Base-by-base conservation (phyloP, 2,329 filamentous ascomycete genomes). In the Cladophialophora psammophila region DNA sequence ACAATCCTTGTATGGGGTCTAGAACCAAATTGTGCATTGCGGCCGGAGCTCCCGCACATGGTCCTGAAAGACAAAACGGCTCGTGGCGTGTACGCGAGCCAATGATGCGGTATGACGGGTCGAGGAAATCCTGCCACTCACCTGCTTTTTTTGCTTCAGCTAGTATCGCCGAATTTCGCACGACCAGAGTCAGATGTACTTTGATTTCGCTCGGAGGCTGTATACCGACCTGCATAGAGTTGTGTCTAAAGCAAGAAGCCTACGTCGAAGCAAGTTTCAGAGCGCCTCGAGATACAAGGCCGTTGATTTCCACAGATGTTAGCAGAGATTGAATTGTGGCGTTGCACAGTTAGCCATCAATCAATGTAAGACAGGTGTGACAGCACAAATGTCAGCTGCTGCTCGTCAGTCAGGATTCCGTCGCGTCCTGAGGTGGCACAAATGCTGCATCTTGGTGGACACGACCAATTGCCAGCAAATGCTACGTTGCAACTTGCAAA, bases 1-100 rank as follows among this genome's bases (percentile, higher is more conserved):
- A 58, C 61, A 20, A 50, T 58, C 42, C n/a, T 55, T 26, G 66
- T 52, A 52, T 54, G 36, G 50, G 42, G 42, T 65, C 66, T 68
- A 65, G 66, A 68, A 68, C 63, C 60, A 50, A 50, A 64, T 18
- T 42, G 34, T 45, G 15, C 20, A 42, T 38, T 60, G 59, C 59
- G 54, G 48, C 64, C 53, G 59, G 38, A 15, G 40, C 45, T 32
- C 52, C 38, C 36, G 26, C 48, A 40, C 50, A 31, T 48, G 32
- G 35, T 36, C 35, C 53, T 58, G 56, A 31, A 57, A 36, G 32
- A 53, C 34, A 54, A 34, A 58, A 20, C 7, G 18, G 32, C 34
- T 52, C 48, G 34, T 52, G 59, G 59, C 59, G 15, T 40, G 34
- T 48, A 52, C 38, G 32, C 34, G 59, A 54, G 45, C 58, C 58